phyloP scores from a whole-genome alignment of 139 green algal genomes.

The Mychonastes homosphaera region DNA sequence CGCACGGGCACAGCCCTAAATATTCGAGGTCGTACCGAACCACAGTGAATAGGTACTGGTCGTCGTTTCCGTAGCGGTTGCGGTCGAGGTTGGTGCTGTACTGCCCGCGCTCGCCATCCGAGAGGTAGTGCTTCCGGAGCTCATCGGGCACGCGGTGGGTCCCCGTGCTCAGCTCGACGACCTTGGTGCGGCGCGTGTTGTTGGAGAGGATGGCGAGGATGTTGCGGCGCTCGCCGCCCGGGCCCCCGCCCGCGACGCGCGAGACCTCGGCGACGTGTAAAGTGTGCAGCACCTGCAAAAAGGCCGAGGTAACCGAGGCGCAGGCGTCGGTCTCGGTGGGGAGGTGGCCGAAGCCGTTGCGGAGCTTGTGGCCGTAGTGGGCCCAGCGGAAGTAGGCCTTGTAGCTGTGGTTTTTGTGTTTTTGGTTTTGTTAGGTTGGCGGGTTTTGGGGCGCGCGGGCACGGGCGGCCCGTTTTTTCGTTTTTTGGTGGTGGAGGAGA shows the following conservation, averaged over 20 bases:
- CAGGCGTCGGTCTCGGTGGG: slow-evolving; percentile 77
- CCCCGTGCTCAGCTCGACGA: slow-evolving; percentile 75
- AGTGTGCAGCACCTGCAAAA: slow-evolving; percentile 78
- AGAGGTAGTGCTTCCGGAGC: slow-evolving; percentile 72
- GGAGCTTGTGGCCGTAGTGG: slow-evolving; percentile 60
- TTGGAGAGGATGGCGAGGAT: slow-evolving; percentile 75
- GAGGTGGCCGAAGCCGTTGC: slow-evolving; percentile 29
- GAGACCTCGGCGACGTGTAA: slow-evolving; percentile 58
- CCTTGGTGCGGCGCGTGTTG: slow-evolving; percentile 88
- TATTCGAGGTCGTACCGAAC: slow-evolving; percentile 83
- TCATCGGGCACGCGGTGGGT: slow-evolving; percentile 89
- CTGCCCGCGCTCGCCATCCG: slow-evolving; percentile 61
- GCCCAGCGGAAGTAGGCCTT: slow-evolving; percentile 82
- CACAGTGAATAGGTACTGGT: slow-evolving; percentile 94
- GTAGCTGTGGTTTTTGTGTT: too few species aligned
- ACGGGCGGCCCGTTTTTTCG: neutral
- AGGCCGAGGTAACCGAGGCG: slow-evolving; percentile 82
- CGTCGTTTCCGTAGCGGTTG: slow-evolving; percentile 89
- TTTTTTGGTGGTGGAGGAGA: neutral
- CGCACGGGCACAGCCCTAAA: slow-evolving; percentile 77
- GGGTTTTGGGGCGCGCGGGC: too few species aligned
- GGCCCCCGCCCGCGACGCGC: slow-evolving; percentile 8
- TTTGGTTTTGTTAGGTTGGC: too few species aligned
- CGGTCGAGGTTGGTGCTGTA: slow-evolving; percentile 93
- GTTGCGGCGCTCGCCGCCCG: slow-evolving; percentile 54